Evolutionary conservation across 352 stramenopile species (phyloP).

Genomic region (Pythium scleroteichum): DNA sequence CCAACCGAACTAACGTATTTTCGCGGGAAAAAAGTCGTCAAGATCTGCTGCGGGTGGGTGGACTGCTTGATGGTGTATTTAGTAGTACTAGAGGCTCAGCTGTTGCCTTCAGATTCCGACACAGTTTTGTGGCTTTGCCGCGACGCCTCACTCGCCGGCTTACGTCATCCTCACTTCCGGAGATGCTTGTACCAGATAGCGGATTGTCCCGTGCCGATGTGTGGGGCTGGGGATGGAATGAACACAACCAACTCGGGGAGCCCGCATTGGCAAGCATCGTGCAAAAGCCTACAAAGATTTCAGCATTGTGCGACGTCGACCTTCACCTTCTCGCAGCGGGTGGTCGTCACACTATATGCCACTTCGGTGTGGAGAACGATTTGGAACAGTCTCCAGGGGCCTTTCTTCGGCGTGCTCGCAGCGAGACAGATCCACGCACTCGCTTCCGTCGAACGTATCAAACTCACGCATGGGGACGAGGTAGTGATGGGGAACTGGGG

Average conservation of each 20-base stretch:
- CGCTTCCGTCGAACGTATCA: conserved; percentile 21
- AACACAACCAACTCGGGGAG: conserved; percentile 39
- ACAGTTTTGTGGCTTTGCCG: conserved; percentile 34
- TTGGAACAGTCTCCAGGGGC: conserved; percentile 3
- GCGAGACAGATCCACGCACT: conserved; percentile 22
- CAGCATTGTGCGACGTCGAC: conserved; percentile 21
- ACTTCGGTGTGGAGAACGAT: conserved; percentile 24
- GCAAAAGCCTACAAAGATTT: conserved; percentile 29
- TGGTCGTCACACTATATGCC: conserved; percentile 39
- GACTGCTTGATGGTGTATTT: neutral
- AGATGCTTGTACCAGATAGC: conserved; percentile 3
- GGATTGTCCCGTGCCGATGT: conserved; percentile 28
- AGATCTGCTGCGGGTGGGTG: conserved; percentile 37
- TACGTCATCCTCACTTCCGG: conserved; percentile 22
- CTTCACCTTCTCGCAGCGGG: conserved; percentile 32
- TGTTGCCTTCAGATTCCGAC: conserved; percentile 27
- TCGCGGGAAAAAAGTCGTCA: conserved; percentile 29
- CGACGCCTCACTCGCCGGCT: conserved; percentile 20
- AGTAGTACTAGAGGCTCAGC: neutral
- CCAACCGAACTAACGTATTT: conserved; percentile 33
- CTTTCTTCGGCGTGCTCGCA: conserved; percentile 12
- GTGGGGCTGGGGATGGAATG: conserved; percentile 49
- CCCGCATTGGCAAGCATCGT: conserved; percentile 9
- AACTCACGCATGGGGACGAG: conserved; percentile 39
- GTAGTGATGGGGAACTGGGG: conserved; percentile 43